phyloP scores from a whole-genome alignment of 2,329 filamentous ascomycete genomes.

The Xylaria sp. region DNA sequence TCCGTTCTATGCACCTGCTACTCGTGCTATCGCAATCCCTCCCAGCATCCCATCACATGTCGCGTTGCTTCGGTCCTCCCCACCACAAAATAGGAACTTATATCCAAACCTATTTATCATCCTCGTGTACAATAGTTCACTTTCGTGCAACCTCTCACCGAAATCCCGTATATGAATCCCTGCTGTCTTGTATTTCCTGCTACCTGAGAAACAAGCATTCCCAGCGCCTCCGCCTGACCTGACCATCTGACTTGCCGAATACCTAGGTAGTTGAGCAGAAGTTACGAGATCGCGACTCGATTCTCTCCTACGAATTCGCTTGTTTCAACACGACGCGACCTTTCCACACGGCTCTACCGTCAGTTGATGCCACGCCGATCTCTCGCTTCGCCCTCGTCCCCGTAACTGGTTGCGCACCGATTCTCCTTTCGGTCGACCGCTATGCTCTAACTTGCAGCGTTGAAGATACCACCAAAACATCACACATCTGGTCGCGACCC shows the following conservation, averaged over 20 bases:
- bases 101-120: background rate
- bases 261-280: slow-evolving; percentile 5
- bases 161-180: slow-evolving; percentile 14
- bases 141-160: slow-evolving; percentile 14
- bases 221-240: background rate
- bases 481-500: slow-evolving; percentile 3
- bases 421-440: slow-evolving; percentile 27
- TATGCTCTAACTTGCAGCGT: slow-evolving; percentile 34
- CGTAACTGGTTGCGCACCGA: slow-evolving; percentile 16
- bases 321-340: background rate
- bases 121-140: slow-evolving; percentile 11
- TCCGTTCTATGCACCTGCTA: background rate
- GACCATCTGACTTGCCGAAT: background rate
- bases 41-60: slow-evolving; percentile 17
- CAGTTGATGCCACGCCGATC: background rate
- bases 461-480: slow-evolving; percentile 17
- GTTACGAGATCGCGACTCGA: slow-evolving; percentile 5
- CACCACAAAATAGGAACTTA: background rate
- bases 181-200: slow-evolving; percentile 7
- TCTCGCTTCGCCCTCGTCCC: background rate
- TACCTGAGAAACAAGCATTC: slow-evolving; percentile 1
- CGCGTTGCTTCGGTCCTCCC: background rate
- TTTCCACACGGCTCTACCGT: slow-evolving; percentile 7
- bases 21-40: background rate
- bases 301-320: slow-evolving; percentile 15